Evolutionary conservation across 1,284 basidiomycete genomes (phyloP).

Genomic region (Anthracocystis walkeri): DNA sequence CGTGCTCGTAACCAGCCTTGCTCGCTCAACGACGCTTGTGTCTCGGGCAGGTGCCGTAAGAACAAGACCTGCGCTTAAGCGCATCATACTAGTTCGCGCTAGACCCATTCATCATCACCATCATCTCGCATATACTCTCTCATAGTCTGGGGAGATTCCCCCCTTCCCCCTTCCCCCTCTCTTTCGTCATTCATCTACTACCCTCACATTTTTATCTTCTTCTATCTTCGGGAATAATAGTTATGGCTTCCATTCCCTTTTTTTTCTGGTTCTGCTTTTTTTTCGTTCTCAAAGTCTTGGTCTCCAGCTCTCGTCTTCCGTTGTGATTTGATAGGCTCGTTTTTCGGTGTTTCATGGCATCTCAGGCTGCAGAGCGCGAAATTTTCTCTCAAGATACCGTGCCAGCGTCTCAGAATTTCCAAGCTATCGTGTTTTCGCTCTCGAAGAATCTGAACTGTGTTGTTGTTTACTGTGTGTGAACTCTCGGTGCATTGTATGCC

Average conservation of each 20-base stretch:
- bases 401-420: neutral
- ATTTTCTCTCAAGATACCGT: neutral
- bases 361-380: neutral
- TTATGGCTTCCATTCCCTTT: neutral
- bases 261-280: neutral
- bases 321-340: neutral
- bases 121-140: neutral
- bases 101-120: slow-evolving; percentile 5
- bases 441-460: neutral
- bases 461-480: neutral
- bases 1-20: slow-evolving; percentile 26
- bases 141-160: neutral
- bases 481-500: neutral
- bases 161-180: neutral
- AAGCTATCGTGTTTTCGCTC: neutral
- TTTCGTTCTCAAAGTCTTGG: neutral
- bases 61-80: slow-evolving; percentile 37
- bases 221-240: slow-evolving; percentile 3
- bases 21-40: slow-evolving; percentile 31
- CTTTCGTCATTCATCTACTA: neutral
- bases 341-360: neutral
- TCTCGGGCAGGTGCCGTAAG: slow-evolving; percentile 18
- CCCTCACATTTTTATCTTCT: neutral
- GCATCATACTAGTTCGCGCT: slow-evolving; percentile 11
- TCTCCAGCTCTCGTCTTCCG: neutral